Percentiles rank a stretch among this genome's conserved stretches.
Evolutionary conservation across 371 early-diverging fungal genomes (phyloP).

Genomic region (Conidiobolus incongruus): DNA sequence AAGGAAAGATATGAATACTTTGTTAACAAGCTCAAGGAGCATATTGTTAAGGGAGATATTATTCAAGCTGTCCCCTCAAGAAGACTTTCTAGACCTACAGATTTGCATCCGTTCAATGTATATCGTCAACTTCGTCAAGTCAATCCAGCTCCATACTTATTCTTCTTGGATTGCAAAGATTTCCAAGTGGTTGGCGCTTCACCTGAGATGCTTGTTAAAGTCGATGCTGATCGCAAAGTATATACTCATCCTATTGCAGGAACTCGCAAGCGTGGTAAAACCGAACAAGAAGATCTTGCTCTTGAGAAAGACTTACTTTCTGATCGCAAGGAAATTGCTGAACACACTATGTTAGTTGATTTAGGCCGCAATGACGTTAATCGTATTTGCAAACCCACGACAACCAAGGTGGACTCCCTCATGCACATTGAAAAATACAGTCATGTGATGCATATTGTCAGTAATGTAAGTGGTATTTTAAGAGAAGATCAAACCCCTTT

Average conservation of each 20-base stretch:
- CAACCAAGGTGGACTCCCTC: constrained; percentile 80
- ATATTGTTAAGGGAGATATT: constrained; percentile 86
- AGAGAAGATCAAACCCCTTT: constrained; percentile 70
- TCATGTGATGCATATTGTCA: constrained; percentile 96
- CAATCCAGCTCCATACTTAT: constrained; percentile 98
- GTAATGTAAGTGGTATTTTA: constrained; percentile 72
- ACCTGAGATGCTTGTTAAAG: constrained; percentile 91
- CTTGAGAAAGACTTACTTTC: constrained; percentile 59
- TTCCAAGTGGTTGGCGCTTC: constrained; percentile 94
- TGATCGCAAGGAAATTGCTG: constrained; percentile 85
- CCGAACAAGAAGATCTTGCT: constrained; percentile 53
- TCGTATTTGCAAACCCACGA: constrained; percentile 74
- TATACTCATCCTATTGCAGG: constrained; percentile 94
- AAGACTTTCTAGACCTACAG: constrained; percentile 59
- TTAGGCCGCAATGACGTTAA: constrained; percentile 92
- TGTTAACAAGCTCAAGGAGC: constrained; percentile 64
- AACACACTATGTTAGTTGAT: constrained; percentile 97
- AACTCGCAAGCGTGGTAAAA: constrained; percentile 73
- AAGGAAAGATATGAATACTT: constrained; percentile 71
- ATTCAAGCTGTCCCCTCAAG: constrained; percentile 94
- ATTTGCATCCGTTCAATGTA: constrained; percentile 88
- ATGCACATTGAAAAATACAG: constrained; percentile 91
- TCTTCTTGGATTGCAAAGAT: constrained; percentile 74
- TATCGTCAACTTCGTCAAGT: constrained; percentile 84
- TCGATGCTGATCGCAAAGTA: constrained; percentile 50